Conservation (phyloP, 2,329 filamentous ascomycete genomes). For the Diplodia corticola region DNA sequence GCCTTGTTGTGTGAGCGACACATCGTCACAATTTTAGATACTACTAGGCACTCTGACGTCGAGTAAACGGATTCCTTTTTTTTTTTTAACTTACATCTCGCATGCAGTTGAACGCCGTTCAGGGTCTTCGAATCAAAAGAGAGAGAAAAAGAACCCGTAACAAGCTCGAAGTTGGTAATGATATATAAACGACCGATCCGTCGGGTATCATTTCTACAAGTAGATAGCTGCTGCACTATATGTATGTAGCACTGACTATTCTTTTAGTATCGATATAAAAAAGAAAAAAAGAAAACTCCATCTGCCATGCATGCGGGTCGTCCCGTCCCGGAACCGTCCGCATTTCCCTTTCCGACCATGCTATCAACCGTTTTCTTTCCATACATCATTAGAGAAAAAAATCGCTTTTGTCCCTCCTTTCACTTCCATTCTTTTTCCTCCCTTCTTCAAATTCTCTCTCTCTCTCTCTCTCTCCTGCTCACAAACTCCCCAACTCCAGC, state of each 20-base stretch:
- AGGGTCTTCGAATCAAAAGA: too few relatives aligned
- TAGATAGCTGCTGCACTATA: background rate
- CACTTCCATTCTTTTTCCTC: background rate
- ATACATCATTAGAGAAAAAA: background rate
- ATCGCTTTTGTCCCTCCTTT: background rate
- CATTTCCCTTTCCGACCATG: background rate
- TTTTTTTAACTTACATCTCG: too few relatives aligned
- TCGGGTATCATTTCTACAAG: slow-evolving; percentile 20
- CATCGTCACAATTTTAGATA: too few relatives aligned
- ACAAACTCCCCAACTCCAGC: slow-evolving; percentile 21
- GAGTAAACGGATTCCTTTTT: too few relatives aligned
- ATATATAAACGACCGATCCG: slow-evolving; percentile 3
- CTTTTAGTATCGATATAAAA: background rate
- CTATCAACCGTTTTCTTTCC: background rate
- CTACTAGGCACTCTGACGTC: too few relatives aligned
- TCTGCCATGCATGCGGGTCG: background rate
- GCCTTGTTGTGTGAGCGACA: too few relatives aligned
- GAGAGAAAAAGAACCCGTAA: too few relatives aligned
- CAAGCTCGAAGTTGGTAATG: background rate
- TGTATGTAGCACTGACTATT: background rate
- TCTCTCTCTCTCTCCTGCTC: background rate
- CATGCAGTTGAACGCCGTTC: too few relatives aligned
- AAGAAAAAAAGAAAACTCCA: background rate
- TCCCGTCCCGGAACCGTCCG: background rate
- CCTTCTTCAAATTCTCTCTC: background rate